phyloP scores from a whole-genome alignment of 179 eudicot genomes.

The Heliamphora pulchella region DNA sequence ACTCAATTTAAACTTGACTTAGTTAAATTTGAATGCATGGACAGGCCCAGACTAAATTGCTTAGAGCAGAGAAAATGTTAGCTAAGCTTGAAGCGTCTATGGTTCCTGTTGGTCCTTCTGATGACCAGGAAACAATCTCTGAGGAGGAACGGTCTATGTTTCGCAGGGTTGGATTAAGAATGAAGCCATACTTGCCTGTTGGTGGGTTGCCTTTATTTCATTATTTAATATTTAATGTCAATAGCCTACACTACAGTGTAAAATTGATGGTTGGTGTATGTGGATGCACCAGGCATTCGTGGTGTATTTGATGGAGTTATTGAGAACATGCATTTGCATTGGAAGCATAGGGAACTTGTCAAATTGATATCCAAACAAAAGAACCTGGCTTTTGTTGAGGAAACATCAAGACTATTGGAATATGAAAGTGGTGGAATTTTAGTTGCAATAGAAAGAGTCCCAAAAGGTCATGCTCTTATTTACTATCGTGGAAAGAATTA shows the following conservation, averaged over 20 bases:
- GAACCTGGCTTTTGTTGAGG: slow-evolving; percentile 73
- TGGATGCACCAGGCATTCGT: slow-evolving; percentile 62
- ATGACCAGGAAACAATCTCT: slow-evolving; percentile 93
- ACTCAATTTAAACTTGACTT: slow-evolving; percentile 4
- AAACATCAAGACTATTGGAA: slow-evolving; percentile 83
- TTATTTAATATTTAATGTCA: background rate
- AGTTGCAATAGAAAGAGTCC: slow-evolving; percentile 75
- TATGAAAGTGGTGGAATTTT: slow-evolving; percentile 93
- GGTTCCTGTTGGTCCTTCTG: slow-evolving; percentile 79
- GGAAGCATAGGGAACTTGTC: slow-evolving; percentile 98
- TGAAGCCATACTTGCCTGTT: slow-evolving; percentile 95
- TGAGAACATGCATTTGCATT: slow-evolving; percentile 98
- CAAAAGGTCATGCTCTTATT: slow-evolving; percentile 87
- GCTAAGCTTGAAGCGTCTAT: slow-evolving; percentile 77
- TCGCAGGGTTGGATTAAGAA: slow-evolving; percentile 76
- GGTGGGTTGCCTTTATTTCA: slow-evolving; percentile 45
- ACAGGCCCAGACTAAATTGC: slow-evolving; percentile 82
- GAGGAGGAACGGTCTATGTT: slow-evolving; percentile 87
- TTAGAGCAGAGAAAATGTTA: slow-evolving; percentile 72
- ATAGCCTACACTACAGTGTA: background rate
- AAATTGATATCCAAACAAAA: slow-evolving; percentile 91
- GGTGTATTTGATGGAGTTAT: slow-evolving; percentile 98
- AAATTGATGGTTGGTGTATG: slow-evolving; percentile 14
- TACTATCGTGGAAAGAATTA: slow-evolving; percentile 98
- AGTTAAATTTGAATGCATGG: slow-evolving; percentile 25